These are phyloP conservation scores for Porcisia deanei DNA, from an alignment of 208 protist species.

Conservation along the genomic window DNA sequence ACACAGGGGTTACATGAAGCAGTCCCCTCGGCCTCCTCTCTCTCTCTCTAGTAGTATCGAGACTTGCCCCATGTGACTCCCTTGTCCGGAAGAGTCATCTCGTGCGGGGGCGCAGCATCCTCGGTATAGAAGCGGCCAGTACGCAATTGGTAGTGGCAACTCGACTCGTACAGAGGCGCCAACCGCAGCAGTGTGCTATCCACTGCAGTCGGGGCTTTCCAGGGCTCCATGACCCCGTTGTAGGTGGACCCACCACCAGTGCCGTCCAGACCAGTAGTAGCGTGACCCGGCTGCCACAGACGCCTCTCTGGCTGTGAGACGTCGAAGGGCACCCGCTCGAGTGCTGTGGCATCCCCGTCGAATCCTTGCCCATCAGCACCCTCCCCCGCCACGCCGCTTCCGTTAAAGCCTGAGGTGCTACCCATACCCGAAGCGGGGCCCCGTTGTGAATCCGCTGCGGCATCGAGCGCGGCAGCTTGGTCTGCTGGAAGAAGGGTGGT, in stretches of 20 bases:
- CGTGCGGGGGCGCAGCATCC: conserved; percentile 61
- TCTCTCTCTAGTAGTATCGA: conserved; percentile 41
- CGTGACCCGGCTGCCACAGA: conserved; percentile 57
- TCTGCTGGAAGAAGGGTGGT: conserved; percentile 40
- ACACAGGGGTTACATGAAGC: neutral
- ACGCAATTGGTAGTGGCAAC: conserved; percentile 75
- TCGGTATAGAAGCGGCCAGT: conserved; percentile 76
- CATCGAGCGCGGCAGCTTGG: neutral
- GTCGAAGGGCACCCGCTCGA: conserved; percentile 43
- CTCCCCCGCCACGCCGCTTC: neutral
- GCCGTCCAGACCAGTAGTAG: conserved; percentile 40
- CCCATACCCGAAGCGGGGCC: conserved; percentile 1
- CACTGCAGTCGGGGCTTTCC: conserved; percentile 53
- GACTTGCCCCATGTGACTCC: conserved; percentile 67
- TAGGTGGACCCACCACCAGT: conserved; percentile 60
- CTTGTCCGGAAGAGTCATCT: conserved; percentile 67
- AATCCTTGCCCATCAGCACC: conserved; percentile 30
- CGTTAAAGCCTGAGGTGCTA: neutral
- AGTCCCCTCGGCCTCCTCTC: neutral
- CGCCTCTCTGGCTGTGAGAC: conserved; percentile 63
- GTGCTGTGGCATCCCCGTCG: conserved; percentile 48
- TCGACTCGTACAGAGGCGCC: conserved; percentile 72
- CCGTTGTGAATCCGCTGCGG: neutral
- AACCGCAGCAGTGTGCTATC: conserved; percentile 78
- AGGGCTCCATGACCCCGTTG: conserved; percentile 52